Evolutionary conservation across 148 eudicot species (phyloP).

Genomic region (Gaultheria prostrata): DNA sequence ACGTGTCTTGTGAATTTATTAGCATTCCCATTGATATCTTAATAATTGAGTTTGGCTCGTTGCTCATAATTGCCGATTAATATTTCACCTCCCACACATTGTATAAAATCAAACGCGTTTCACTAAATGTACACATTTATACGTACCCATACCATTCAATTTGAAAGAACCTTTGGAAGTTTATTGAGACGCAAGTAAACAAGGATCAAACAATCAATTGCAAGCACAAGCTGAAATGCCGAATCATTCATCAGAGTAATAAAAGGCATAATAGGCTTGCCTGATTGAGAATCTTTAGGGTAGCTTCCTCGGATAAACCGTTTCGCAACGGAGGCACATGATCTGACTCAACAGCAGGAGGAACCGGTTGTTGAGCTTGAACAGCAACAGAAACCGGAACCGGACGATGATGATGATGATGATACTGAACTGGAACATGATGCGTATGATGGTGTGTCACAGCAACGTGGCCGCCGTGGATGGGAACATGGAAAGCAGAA

Average conservation of each 20-base stretch:
- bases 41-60: not conserved
- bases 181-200: not conserved
- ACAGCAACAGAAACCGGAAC: conserved; percentile 11
- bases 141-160: not conserved
- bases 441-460: conserved; percentile 23
- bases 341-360: conserved; percentile 18
- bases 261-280: conserved; percentile 20
- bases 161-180: not conserved
- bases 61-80: not conserved
- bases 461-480: conserved; percentile 20
- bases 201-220: not conserved
- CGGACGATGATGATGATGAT: conserved; percentile 21
- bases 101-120: not conserved
- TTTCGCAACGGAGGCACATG: conserved; percentile 22
- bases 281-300: conserved; percentile 72
- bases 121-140: not conserved
- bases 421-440: conserved; percentile 25
- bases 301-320: conserved; percentile 62
- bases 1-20: not conserved
- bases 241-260: not conserved
- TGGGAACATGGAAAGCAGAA: conserved; percentile 25
- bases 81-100: not conserved
- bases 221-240: not conserved
- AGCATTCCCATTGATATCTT: not conserved
- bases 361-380: conserved; percentile 16